phyloP scores from a whole-genome alignment of 2,329 filamentous ascomycete genomes.

The Pestalotiopsis sp. region DNA sequence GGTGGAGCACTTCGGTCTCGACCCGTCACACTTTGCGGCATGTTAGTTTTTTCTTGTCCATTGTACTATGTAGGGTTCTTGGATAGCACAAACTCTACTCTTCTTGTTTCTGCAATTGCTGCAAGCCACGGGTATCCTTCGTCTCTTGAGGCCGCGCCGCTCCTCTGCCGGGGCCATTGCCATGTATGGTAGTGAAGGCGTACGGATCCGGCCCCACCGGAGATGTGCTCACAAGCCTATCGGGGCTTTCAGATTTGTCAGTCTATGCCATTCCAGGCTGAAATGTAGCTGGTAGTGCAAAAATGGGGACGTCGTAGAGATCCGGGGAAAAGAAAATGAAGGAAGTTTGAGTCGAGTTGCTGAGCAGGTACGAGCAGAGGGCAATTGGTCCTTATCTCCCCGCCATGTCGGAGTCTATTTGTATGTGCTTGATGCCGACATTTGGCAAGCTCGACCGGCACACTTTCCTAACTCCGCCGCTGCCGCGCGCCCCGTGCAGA shows the following conservation, averaged over 20 bases:
- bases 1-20: conserved; percentile 8
- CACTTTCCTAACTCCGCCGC: neutral
- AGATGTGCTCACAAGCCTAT: neutral
- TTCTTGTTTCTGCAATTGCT: conserved; percentile 10
- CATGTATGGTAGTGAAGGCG: neutral
- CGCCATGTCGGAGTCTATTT: no score
- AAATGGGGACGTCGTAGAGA: no score
- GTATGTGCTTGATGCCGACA: neutral
- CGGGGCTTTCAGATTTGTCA: neutral
- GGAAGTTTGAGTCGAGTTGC: no score
- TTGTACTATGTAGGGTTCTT: neutral
- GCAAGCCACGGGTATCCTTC: conserved; percentile 9
- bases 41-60: neutral
- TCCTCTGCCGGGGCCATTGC: neutral
- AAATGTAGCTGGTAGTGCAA: neutral
- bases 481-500: neutral
- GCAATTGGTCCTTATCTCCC: no score
- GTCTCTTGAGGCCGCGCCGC: neutral
- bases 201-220: neutral
- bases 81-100: conserved; percentile 3
- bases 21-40: conserved; percentile 6
- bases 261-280: neutral
- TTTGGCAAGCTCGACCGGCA: neutral
- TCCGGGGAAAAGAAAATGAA: no score
- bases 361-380: no score